phyloP scores from a whole-genome alignment of 1,284 basidiomycete genomes.

The Polyporus tsugae region DNA sequence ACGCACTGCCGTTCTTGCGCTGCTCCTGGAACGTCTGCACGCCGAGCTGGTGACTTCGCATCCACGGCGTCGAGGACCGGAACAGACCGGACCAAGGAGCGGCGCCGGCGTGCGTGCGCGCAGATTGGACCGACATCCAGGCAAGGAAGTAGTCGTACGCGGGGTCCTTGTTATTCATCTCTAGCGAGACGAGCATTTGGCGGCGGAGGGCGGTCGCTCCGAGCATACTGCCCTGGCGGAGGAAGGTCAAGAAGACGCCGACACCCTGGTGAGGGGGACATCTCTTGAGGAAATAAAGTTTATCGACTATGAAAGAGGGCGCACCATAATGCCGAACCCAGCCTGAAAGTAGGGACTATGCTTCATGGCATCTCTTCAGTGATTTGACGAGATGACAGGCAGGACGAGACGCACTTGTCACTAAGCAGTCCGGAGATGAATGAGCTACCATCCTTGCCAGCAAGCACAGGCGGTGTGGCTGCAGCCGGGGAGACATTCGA shows the following conservation, averaged over 20 bases:
- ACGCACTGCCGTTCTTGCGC: conserved; percentile 87
- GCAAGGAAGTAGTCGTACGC: conserved; percentile 97
- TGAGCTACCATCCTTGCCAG: conserved; percentile 17
- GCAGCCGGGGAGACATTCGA: not conserved
- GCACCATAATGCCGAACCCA: conserved; percentile 94
- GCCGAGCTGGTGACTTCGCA: conserved; percentile 90
- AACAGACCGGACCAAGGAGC: conserved; percentile 38
- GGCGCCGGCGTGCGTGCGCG: conserved; percentile 43
- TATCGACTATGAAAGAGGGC: conserved; percentile 28
- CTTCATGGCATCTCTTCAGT: conserved; percentile 35
- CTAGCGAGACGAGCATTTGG: conserved; percentile 92
- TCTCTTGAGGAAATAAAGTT: not conserved
- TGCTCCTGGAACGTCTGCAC: conserved; percentile 93
- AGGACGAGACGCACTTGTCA: conserved; percentile 33
- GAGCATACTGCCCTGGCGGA: conserved; percentile 77
- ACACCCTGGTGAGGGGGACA: conserved; percentile 66
- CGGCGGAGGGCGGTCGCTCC: conserved; percentile 84
- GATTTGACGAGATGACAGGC: not conserved
- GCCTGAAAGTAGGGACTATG: conserved; percentile 94
- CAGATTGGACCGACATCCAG: conserved; percentile 88
- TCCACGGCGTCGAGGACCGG: conserved; percentile 54
- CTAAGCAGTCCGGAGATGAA: conserved; percentile 34
- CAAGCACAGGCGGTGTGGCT: not conserved
- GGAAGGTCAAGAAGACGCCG: conserved; percentile 80
- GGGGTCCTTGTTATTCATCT: conserved; percentile 96